These are phyloP conservation scores for Scheffersomyces titani DNA, from an alignment of 1,139 yeast species.

Conservation along the genomic window DNA sequence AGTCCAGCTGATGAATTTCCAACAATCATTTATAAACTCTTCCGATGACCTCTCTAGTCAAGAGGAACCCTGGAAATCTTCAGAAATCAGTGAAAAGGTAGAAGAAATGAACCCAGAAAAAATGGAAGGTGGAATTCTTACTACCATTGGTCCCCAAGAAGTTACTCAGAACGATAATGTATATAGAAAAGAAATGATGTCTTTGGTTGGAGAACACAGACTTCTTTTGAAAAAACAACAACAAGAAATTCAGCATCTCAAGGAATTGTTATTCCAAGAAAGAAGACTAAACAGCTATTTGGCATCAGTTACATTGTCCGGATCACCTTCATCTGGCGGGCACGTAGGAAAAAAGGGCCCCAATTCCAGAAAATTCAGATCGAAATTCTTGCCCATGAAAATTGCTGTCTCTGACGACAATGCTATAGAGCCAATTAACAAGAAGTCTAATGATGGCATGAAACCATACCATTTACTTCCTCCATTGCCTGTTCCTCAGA, in stretches of 20 bases:
- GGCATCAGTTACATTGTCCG: conserved; percentile 12
- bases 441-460: background rate
- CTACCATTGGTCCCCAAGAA: background rate
- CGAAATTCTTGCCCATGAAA: conserved; percentile 21
- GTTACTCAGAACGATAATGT: conserved; percentile 4
- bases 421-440: background rate
- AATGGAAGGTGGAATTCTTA: background rate
- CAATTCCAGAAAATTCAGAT: conserved; percentile 10
- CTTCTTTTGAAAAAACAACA: conserved; percentile 27
- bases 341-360: conserved; percentile 1
- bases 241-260: conserved; percentile 28
- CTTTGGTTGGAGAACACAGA: conserved; percentile 27
- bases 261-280: conserved; percentile 25
- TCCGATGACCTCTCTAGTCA: background rate
- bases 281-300: conserved; percentile 16
- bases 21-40: background rate
- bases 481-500: conserved; percentile 14
- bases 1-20: background rate
- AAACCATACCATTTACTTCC: conserved; percentile 13
- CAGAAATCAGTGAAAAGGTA: background rate
- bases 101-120: background rate
- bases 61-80: background rate
- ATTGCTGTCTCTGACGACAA: conserved; percentile 8
- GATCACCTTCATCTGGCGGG: background rate
- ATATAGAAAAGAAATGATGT: conserved; percentile 26